Percentiles rank a stretch among this genome's conserved stretches.
phyloP scores from a whole-genome alignment of 2,329 filamentous ascomycete species.

The Clathrospora elynae region DNA sequence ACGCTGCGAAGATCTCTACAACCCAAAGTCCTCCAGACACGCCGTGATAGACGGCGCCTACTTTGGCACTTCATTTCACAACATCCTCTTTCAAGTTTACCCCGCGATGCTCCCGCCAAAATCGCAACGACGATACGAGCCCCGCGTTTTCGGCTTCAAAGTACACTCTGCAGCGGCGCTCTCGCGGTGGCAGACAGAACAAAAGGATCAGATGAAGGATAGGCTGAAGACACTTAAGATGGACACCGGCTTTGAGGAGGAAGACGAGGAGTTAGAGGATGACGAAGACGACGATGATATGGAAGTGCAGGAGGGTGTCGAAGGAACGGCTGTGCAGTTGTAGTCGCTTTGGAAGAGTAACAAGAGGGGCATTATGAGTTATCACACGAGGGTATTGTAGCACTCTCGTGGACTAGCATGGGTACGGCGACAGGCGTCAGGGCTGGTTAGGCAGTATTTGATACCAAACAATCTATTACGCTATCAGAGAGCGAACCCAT shows the following conservation, averaged over 20 bases:
- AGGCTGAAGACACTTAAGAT: conserved; percentile 71
- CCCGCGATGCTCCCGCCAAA: conserved; percentile 87
- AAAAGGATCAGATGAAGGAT: conserved; percentile 80
- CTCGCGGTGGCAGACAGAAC: conserved; percentile 85
- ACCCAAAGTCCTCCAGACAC: conserved; percentile 95
- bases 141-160: conserved; percentile 91
- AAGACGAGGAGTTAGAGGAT: conserved; percentile 65
- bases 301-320: conserved; percentile 37
- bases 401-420: conserved; percentile 21
- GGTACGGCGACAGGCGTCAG: conserved; percentile 29
- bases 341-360: no score
- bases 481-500: no score
- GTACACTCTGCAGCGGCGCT: conserved; percentile 89
- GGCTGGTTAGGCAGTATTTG: conserved; percentile 20
- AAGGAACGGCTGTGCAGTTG: conserved; percentile 31
- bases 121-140: conserved; percentile 82
- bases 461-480: conserved; percentile 8
- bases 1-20: conserved; percentile 97
- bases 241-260: conserved; percentile 78
- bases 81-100: conserved; percentile 98
- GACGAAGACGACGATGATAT: conserved; percentile 59
- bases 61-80: conserved; percentile 97
- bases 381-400: conserved; percentile 8
- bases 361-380: conserved; percentile 3
- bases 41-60: conserved; percentile 96